Evolutionary conservation across 2,329 filamentous ascomycete genomes (phyloP).

Genomic region (Fusarium neocosmosporiellum): DNA sequence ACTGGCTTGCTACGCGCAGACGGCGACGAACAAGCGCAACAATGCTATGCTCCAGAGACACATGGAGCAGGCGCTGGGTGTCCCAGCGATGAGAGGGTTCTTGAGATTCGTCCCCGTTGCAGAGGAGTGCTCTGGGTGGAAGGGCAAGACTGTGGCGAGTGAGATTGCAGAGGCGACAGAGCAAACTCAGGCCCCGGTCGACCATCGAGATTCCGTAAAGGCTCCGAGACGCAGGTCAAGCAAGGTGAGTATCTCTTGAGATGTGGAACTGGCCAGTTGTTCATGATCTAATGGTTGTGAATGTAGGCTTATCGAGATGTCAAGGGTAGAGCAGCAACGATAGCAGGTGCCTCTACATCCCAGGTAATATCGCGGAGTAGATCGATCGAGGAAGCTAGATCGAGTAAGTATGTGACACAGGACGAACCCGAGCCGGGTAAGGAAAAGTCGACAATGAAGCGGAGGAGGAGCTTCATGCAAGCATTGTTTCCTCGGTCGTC

Average conservation of each 20-base stretch:
- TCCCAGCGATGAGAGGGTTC: slow-evolving; percentile 74
- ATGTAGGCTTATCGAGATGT: slow-evolving; percentile 20
- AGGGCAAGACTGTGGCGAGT: slow-evolving; percentile 75
- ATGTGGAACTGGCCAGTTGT: neutral
- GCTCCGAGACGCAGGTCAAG: slow-evolving; percentile 27
- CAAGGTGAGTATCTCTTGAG: slow-evolving; percentile 20
- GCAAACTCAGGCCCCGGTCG: neutral
- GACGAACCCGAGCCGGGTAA: neutral
- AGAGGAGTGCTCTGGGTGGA: slow-evolving; percentile 78
- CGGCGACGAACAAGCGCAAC: slow-evolving; percentile 84
- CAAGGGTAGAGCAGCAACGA: neutral
- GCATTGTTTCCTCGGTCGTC: slow-evolving; percentile 50
- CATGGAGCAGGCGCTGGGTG: slow-evolving; percentile 76
- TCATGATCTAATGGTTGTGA: neutral
- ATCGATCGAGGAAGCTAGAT: neutral
- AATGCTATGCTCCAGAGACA: slow-evolving; percentile 81
- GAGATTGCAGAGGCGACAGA: slow-evolving; percentile 59
- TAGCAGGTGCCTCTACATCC: neutral
- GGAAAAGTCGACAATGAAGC: slow-evolving; percentile 41
- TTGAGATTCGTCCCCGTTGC: slow-evolving; percentile 76
- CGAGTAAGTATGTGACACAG: neutral
- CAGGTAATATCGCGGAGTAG: neutral
- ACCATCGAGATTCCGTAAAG: slow-evolving; percentile 15
- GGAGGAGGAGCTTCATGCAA: slow-evolving; percentile 61
- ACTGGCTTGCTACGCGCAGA: slow-evolving; percentile 74